Conservation (phyloP, 2,329 filamentous ascomycete species). For the Paecilomyces sp. region DNA sequence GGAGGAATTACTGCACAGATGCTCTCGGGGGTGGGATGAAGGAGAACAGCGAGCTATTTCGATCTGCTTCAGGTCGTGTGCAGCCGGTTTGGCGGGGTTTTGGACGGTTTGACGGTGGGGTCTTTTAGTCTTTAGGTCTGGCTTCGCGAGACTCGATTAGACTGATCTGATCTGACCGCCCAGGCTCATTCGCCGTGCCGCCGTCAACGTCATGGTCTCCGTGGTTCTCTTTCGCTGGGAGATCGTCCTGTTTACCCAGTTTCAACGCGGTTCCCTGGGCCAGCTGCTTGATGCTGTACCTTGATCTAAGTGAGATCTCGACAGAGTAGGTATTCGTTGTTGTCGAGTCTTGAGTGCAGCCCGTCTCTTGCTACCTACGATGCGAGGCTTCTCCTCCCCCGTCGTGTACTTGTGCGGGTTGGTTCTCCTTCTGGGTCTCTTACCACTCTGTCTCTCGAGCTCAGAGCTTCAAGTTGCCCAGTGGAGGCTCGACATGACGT, state of each 20-base stretch:
- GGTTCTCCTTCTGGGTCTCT: constrained; percentile 5
- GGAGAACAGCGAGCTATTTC: constrained; percentile 2
- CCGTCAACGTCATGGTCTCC: neutral
- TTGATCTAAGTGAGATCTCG: neutral
- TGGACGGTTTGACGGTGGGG: constrained; percentile 1
- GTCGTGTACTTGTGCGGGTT: neutral
- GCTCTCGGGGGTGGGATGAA: constrained; percentile 9
- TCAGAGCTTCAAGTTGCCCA: neutral
- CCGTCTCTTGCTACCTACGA: neutral
- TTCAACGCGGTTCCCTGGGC: neutral
- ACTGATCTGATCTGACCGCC: neutral
- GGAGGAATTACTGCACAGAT: constrained; percentile 9
- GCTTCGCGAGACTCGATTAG: neutral
- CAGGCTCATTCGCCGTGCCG: neutral
- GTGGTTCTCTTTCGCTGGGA: neutral
- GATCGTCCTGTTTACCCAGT: neutral
- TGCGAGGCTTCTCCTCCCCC: neutral
- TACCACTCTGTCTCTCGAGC: neutral
- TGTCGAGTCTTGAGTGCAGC: neutral
- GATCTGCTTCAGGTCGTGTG: constrained; percentile 21
- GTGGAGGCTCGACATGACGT: constrained; percentile 16
- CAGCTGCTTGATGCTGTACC: neutral
- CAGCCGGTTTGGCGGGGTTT: constrained; percentile 21
- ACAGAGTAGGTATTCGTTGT: neutral
- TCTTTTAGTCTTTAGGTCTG: neutral